Base-by-base conservation (phyloP, 2,329 filamentous ascomycete genomes). In the Tolypocladium amazonense region DNA sequence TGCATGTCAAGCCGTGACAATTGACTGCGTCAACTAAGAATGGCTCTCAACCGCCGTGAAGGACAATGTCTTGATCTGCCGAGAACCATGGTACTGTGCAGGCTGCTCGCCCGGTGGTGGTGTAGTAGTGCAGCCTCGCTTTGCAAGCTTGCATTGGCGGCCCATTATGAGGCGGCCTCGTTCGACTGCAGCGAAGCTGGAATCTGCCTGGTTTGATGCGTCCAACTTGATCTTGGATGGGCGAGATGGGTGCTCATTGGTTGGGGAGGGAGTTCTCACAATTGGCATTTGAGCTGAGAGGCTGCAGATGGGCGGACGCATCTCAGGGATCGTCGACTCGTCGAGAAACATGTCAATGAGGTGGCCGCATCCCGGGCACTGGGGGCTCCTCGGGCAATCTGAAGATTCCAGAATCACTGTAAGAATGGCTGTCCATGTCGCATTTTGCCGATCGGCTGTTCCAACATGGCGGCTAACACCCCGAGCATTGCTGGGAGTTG, bases 201-300 rank as follows among this genome's bases (percentile, higher is more conserved):
- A 45, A 35, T 50, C 56, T 56, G 50, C 47, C 38, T 56, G 56
- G 56, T 41, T 56, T 39, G 39, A 39, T 56, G n/a, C 59, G 50
- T 55, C 58, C 35, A 25, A 38, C 25, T 50, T 30, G 25, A 20
- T 15, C 15, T 20, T 33, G 50, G 27, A 53, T 35, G 50, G 50
- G 18, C 30, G 50, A 35, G 4, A 4, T 4, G 30, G 20, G 55
- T 35, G 55, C 25, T 23, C 25, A 56, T 56, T 39, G 55, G 55
- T 20, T 4, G 25, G 6, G 38, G 8, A 30, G 4, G 30, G 50
- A 12, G 20, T 23, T 35, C n/a, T 33, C 35, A 15, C 50, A 12
- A 14, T 35, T 53, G 50, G 9, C 50, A n/a, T 53, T 20, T 33
- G 5, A 3, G 20, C 30, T 27, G 50, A n/a, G 8, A 52, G 50